A percentile compares a stretch with the other conserved stretches of the same genome.
These are phyloP conservation scores for Phaseolus lunatus DNA, from an alignment of 306 rosid genomes.

Conservation along the genomic window DNA sequence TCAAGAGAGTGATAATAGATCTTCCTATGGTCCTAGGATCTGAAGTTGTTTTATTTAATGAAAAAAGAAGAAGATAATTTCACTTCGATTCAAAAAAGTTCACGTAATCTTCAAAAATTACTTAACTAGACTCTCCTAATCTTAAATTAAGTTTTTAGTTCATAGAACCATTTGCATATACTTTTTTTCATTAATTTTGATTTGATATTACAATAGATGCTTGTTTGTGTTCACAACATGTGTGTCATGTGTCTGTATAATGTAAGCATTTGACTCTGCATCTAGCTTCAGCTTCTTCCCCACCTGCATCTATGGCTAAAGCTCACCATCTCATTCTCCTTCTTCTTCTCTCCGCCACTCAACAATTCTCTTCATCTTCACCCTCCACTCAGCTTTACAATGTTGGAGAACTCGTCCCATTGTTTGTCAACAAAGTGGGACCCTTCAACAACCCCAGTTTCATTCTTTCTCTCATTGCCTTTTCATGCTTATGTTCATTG, in stretches of 20 bases:
- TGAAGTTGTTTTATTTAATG: too few relatives aligned
- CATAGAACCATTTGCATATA: too few relatives aligned
- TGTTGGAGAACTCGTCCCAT: constrained; percentile 63
- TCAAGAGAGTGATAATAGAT: too few relatives aligned
- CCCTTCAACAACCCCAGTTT: constrained; percentile 89
- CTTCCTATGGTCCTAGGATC: too few relatives aligned
- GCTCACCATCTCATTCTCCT: constrained; percentile 42
- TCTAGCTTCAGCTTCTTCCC: constrained; percentile 27
- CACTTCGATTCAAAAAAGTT: too few relatives aligned
- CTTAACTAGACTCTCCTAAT: background rate
- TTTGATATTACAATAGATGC: background rate
- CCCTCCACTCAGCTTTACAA: constrained; percentile 63
- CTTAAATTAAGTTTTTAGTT: background rate
- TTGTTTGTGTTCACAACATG: background rate
- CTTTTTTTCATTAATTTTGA: background rate
- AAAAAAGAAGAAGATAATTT: too few relatives aligned
- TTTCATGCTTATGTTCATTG: background rate
- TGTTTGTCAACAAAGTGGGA: constrained; percentile 82
- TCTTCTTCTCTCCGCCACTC: constrained; percentile 42
- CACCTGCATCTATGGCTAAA: constrained; percentile 54
- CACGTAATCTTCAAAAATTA: too few relatives aligned
- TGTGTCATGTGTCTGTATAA: background rate
- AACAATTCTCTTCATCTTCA: constrained; percentile 48
- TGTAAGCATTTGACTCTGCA: constrained; percentile 29
- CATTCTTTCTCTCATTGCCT: constrained; percentile 5